Conservation (phyloP, 2,329 filamentous ascomycete genomes). For the Aureobasidium uvarum region DNA sequence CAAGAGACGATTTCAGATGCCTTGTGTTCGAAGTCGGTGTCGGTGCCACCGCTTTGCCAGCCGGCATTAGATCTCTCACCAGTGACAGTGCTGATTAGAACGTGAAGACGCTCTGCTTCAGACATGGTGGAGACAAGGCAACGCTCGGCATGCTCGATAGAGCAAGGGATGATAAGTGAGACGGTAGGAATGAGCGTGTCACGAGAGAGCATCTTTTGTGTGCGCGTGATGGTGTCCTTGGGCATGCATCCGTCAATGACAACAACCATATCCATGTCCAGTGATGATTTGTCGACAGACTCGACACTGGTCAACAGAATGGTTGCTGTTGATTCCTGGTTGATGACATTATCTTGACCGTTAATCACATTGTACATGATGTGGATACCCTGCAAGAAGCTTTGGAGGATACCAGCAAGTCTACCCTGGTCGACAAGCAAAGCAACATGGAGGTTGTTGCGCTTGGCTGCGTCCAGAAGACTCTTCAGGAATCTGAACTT, state of each 20-base stretch:
- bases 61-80: conserved; percentile 39
- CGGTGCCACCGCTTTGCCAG: conserved; percentile 32
- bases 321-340: conserved; percentile 34
- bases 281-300: conserved; percentile 32
- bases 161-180: conserved; percentile 43
- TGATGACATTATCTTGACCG: conserved; percentile 28
- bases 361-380: conserved; percentile 25
- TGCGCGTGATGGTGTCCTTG: conserved; percentile 1
- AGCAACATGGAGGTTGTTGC: conserved; percentile 33
- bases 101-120: conserved; percentile 36
- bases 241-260: conserved; percentile 41
- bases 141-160: conserved; percentile 47
- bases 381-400: conserved; percentile 35
- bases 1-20: conserved; percentile 36
- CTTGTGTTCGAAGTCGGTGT: conserved; percentile 33
- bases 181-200: conserved; percentile 29
- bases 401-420: conserved; percentile 37
- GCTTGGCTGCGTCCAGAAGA: conserved; percentile 35
- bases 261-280: conserved; percentile 41
- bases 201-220: conserved; percentile 13
- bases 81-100: conserved; percentile 41
- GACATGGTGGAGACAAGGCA: conserved; percentile 38
- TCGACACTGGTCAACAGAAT: conserved; percentile 37
- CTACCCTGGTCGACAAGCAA: conserved; percentile 36
- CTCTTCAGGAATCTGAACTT: conserved; percentile 41